These are phyloP conservation scores for Sporothrix dimorphospora DNA, from an alignment of 2,329 filamentous ascomycete genomes.

Conservation along the genomic window DNA sequence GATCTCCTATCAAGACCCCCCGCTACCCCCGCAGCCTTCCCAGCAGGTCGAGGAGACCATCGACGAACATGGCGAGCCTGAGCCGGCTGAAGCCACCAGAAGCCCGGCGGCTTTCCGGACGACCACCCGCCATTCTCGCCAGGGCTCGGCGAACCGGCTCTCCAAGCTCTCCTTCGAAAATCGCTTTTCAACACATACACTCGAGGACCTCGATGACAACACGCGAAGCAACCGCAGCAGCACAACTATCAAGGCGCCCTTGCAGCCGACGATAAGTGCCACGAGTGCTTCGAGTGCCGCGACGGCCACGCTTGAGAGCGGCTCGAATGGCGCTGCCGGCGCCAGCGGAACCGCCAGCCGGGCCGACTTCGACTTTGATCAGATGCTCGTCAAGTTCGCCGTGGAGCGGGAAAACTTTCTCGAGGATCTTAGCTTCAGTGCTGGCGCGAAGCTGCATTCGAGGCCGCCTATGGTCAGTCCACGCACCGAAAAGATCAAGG, in stretches of 20 bases:
- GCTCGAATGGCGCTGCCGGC: conserved; percentile 36
- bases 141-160: conserved; percentile 62
- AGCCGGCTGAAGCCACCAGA: conserved; percentile 45
- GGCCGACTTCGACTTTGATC: conserved; percentile 86
- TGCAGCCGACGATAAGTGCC: conserved; percentile 23
- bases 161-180: conserved; percentile 54
- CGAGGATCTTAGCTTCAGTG: conserved; percentile 86
- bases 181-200: conserved; percentile 55
- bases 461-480: conserved; percentile 75
- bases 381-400: conserved; percentile 90
- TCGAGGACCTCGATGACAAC: conserved; percentile 62
- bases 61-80: conserved; percentile 63
- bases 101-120: conserved; percentile 33
- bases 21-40: conserved; percentile 41
- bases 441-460: conserved; percentile 74
- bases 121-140: conserved; percentile 61
- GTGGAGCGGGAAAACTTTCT: conserved; percentile 93
- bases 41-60: conserved; percentile 61
- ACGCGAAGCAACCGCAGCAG: conserved; percentile 68
- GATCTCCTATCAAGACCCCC: conserved; percentile 64
- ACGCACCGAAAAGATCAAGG: conserved; percentile 78
- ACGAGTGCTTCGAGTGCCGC: not conserved
- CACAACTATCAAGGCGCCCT: conserved; percentile 58
- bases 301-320: not conserved
- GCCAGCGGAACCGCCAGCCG: conserved; percentile 41